Base-by-base conservation (phyloP, 345 rosid genomes). In the Eucalyptus polyanthemos region DNA sequence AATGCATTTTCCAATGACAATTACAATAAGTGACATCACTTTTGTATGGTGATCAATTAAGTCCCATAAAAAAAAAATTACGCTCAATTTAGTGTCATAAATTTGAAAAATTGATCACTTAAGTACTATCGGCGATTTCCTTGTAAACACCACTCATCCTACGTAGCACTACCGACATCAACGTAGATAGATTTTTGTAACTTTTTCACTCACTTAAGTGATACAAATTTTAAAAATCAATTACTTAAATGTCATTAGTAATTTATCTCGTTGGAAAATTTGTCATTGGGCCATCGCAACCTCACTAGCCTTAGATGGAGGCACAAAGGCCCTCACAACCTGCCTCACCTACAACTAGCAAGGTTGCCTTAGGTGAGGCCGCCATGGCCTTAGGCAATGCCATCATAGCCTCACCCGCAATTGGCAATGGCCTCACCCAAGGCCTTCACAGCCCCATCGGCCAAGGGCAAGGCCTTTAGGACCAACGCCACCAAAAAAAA, bases 321-420 rank as follows among this genome's bases (percentile, higher is more conserved):
- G n/a, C n/a, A n/a, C n/a, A n/a, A n/a, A 24, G 62, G 62, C 29
- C 29, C 29, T 56, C 13, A 0, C 62, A 56, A 24, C 0, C 0
- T 56, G 3, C 29, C 62, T 56, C 62, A 22, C 62, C 29, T 24
- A 22, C 62, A 56, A 56, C 29, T 24, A 4, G 29, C 5, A 53
- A 53, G 25, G 10, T 53, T 53, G 25, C 58, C 58, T 21, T 53
- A 53, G 58, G 58, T 3, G 3, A 56, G 62, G 29, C 27, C 2
- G 1, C 13, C 62, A 4, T 22, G 27, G 60, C 27, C 60, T 24
- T 22, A 56, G 62, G 29, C 27, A 1, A 56, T 22, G 62, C 62
- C 62, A 56, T 56, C 27, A 56, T 0, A 22, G 1, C 60, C 27
- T 56, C 19, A 0, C 11, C 12, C 0, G 0, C 13, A 21, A 0